phyloP scores from a whole-genome alignment of 2,329 filamentous ascomycete species.

The Ophiostoma ulmi region DNA sequence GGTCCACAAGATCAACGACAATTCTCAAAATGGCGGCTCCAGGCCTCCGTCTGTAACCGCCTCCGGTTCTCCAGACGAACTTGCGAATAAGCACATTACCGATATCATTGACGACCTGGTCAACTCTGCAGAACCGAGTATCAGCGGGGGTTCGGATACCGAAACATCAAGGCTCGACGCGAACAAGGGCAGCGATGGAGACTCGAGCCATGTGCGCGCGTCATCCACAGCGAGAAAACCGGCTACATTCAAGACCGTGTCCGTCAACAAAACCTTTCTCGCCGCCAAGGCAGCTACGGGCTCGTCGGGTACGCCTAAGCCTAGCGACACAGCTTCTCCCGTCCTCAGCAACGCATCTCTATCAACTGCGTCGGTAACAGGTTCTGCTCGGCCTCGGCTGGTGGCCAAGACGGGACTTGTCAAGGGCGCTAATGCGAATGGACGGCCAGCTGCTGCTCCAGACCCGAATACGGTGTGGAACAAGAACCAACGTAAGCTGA shows the following conservation, averaged over 20 bases:
- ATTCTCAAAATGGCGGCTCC: conserved; percentile 45
- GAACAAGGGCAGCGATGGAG: conserved; percentile 51
- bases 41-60: conserved; percentile 39
- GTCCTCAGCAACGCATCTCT: conserved; percentile 41
- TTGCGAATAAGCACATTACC: conserved; percentile 54
- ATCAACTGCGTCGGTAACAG: conserved; percentile 43
- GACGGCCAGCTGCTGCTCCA: conserved; percentile 56
- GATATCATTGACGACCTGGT: conserved; percentile 54
- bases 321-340: conserved; percentile 46
- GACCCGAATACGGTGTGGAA: conserved; percentile 79
- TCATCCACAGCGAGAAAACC: conserved; percentile 65
- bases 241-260: conserved; percentile 75
- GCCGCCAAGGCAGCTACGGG: conserved; percentile 59
- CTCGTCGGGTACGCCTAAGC: conserved; percentile 42
- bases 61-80: conserved; percentile 42
- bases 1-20: conserved; percentile 36
- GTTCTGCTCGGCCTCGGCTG: conserved; percentile 59
- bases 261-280: conserved; percentile 78
- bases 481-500: conserved; percentile 70
- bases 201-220: conserved; percentile 54
- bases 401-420: conserved; percentile 68
- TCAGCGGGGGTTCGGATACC: conserved; percentile 71
- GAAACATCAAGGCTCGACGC: conserved; percentile 60
- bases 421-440: conserved; percentile 48
- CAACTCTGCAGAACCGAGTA: conserved; percentile 61